Evolutionary conservation across 257 asterid species (phyloP).

Genomic region (Capsicum pubescens): DNA sequence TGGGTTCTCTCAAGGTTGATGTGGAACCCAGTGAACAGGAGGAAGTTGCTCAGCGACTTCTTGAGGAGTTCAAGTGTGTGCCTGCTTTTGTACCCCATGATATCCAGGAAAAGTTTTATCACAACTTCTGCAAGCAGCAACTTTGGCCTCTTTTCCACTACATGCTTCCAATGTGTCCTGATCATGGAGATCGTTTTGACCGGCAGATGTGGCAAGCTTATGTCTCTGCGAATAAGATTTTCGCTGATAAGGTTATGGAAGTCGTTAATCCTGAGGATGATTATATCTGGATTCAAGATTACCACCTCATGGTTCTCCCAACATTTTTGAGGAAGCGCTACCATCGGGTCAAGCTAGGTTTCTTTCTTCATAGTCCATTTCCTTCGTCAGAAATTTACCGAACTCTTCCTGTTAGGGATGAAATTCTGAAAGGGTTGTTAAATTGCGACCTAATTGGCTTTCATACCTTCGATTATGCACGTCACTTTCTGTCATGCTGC

Average conservation of each 20-base stretch:
- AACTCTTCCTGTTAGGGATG: conserved; percentile 88
- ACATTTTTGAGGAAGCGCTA: conserved; percentile 88
- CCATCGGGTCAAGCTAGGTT: conserved; percentile 81
- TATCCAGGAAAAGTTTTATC: conserved; percentile 68
- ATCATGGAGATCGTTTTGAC: conserved; percentile 90
- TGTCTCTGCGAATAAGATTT: conserved; percentile 77
- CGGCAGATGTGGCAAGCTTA: conserved; percentile 87
- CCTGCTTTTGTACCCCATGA: conserved; percentile 85
- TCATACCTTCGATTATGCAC: conserved; percentile 92
- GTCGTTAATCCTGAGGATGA: conserved; percentile 84
- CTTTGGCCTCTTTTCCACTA: conserved; percentile 97
- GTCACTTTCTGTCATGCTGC: conserved; percentile 92
- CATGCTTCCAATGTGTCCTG: conserved; percentile 92
- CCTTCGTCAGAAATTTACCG: conserved; percentile 94
- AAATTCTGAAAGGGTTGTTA: conserved; percentile 77
- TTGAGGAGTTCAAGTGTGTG: conserved; percentile 79
- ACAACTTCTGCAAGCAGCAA: conserved; percentile 88
- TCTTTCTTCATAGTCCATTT: conserved; percentile 93
- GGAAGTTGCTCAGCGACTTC: conserved; percentile 74
- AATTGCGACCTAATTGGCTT: conserved; percentile 86
- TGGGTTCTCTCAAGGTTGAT: conserved; percentile 87
- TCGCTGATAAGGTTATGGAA: conserved; percentile 89
- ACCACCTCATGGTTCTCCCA: conserved; percentile 91
- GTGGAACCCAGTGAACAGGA: conserved; percentile 80
- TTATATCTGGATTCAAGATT: conserved; percentile 89